phyloP scores from a whole-genome alignment of 1,284 basidiomycete species.

The Cutaneotrichosporon cavernicola region DNA sequence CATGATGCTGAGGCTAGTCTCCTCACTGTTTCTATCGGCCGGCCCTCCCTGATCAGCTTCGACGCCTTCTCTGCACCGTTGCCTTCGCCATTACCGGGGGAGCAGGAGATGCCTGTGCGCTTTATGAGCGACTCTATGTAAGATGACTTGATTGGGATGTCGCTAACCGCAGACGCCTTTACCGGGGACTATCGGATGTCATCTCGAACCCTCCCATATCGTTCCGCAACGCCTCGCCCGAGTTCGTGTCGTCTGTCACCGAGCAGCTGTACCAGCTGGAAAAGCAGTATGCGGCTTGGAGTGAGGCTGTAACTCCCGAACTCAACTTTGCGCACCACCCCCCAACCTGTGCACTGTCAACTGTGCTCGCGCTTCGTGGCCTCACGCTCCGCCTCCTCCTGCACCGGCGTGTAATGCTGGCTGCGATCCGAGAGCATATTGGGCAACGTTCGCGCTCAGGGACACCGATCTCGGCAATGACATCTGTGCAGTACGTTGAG shows the following conservation, averaged over 20 bases:
- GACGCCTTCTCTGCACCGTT: constrained; percentile 12
- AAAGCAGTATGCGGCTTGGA: constrained; percentile 26
- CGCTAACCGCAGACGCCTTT: constrained; percentile 17
- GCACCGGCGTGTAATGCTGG: constrained; percentile 26
- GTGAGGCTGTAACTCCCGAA: constrained; percentile 11
- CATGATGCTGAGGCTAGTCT: constrained; percentile 7
- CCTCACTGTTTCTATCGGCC: constrained; percentile 23
- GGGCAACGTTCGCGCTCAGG: constrained; percentile 11
- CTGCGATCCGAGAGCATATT: constrained; percentile 17
- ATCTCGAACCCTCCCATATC: constrained; percentile 19
- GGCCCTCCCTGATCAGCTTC: constrained; percentile 20
- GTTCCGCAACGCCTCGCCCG: constrained; percentile 6
- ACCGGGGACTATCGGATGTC: constrained; percentile 21
- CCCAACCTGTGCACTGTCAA: constrained; percentile 3
- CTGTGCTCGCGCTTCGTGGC: constrained; percentile 22
- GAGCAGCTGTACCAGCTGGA: constrained; percentile 20
- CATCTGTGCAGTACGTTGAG: constrained; percentile 16
- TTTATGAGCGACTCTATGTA: constrained; percentile 24
- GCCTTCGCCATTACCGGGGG: constrained; percentile 14
- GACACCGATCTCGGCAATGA: not conserved
- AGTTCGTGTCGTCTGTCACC: constrained; percentile 12
- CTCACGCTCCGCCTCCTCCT: constrained; percentile 26
- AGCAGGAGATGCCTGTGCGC: constrained; percentile 7
- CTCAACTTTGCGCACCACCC: not conserved
- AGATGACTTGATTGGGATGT: not conserved